Percentiles rank a stretch among this genome's conserved stretches.
Evolutionary conservation across 2,329 filamentous ascomycete species (phyloP).

Genomic region (Colletotrichum sp.): DNA sequence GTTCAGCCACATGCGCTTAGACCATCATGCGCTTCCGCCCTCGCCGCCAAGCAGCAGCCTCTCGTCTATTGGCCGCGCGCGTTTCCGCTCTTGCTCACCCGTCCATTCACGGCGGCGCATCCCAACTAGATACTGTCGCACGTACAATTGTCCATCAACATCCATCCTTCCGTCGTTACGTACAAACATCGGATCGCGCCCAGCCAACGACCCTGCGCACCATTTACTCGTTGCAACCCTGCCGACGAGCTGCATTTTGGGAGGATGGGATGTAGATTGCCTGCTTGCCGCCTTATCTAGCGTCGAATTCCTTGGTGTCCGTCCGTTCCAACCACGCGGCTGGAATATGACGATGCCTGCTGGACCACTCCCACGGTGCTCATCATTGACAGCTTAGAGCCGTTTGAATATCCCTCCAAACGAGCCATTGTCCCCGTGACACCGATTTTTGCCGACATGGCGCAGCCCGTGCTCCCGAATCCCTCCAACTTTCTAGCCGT

Average conservation of each 20-base stretch:
- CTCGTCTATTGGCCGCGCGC: neutral
- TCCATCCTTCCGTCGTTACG: neutral
- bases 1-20: neutral
- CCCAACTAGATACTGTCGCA: neutral
- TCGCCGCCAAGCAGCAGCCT: neutral
- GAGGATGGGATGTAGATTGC: neutral
- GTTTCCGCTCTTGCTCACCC: neutral
- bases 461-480: conserved; percentile 54
- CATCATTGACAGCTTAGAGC: neutral
- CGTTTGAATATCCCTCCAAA: neutral
- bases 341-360: neutral
- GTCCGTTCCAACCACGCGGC: neutral
- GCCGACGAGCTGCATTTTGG: neutral
- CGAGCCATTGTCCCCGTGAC: neutral
- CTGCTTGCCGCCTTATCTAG: neutral
- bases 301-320: neutral
- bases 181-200: neutral
- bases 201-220: neutral
- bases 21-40: neutral
- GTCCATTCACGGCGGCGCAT: neutral
- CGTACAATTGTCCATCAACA: neutral
- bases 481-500: conserved; percentile 69
- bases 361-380: neutral
- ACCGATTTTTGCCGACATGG: conserved; percentile 37
- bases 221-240: neutral